A percentile compares a stretch with the other conserved stretches of the same genome.
These are phyloP conservation scores for Suhomyces vadensis DNA, from an alignment of 805 yeast genomes.

Conservation along the genomic window DNA sequence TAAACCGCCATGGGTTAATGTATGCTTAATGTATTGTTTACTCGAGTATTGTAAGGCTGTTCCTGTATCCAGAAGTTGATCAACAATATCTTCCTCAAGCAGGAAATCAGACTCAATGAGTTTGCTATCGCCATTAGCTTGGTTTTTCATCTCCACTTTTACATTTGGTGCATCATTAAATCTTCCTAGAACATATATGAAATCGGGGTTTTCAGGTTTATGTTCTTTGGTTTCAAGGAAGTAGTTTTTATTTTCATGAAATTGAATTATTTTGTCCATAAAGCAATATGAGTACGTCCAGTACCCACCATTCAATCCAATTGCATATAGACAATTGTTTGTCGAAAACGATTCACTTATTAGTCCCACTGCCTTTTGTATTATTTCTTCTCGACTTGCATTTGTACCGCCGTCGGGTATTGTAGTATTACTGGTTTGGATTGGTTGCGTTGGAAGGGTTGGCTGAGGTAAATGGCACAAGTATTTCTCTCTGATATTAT, in stretches of 20 bases:
- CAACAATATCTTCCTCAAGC: constrained; percentile 28
- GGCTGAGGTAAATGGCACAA: constrained; percentile 23
- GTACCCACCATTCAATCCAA: constrained; percentile 40
- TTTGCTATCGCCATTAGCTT: constrained; percentile 17
- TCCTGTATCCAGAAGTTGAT: constrained; percentile 22
- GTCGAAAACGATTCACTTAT: constrained; percentile 20
- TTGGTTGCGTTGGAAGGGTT: background rate
- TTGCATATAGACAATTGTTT: constrained; percentile 24
- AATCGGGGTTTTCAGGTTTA: constrained; percentile 30
- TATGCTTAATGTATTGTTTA: constrained; percentile 40
- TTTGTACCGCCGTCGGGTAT: background rate
- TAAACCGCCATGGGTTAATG: constrained; percentile 45
- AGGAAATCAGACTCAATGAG: constrained; percentile 26
- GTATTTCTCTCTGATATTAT: constrained; percentile 13
- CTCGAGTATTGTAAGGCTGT: constrained; percentile 17
- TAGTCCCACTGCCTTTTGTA: constrained; percentile 17
- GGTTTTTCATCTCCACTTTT: constrained; percentile 21
- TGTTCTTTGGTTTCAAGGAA: constrained; percentile 29
- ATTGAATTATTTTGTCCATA: constrained; percentile 50
- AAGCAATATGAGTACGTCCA: constrained; percentile 57
- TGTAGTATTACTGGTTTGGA: background rate
- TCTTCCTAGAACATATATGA: constrained; percentile 38
- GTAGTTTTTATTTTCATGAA: constrained; percentile 36
- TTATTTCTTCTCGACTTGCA: constrained; percentile 15
- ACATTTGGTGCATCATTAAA: constrained; percentile 26